Conservation (phyloP, 139 green algal genomes). For the Chlamydomonas sp. region DNA sequence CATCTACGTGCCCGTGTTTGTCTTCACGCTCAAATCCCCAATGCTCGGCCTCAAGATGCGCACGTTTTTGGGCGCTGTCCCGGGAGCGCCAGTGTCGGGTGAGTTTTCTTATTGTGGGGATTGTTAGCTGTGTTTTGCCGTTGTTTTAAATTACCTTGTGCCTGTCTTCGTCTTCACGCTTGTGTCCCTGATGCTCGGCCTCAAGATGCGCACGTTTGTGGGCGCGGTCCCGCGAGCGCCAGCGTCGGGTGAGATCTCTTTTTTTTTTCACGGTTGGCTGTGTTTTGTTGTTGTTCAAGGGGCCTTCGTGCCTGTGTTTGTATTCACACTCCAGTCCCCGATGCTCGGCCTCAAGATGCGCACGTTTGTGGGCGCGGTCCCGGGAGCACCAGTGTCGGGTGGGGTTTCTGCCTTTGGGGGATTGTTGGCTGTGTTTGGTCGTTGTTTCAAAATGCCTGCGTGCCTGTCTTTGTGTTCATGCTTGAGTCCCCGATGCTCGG, state of each 20-base stretch:
- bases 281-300: no score
- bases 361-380: not conserved
- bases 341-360: not conserved
- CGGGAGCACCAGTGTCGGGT: not conserved
- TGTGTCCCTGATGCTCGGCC: not conserved
- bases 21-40: not conserved
- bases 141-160: no score
- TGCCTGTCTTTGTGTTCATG: constrained; percentile 7
- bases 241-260: not conserved
- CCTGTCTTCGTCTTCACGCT: constrained; percentile 8
- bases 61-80: not conserved
- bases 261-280: no score
- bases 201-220: constrained; percentile 9
- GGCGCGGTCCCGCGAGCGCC: not conserved
- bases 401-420: no score
- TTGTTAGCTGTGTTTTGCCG: no score
- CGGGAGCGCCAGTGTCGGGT: not conserved
- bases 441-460: no score
- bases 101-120: no score
- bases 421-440: no score
- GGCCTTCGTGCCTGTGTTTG: constrained; percentile 1
- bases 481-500: not conserved
- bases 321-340: not conserved
- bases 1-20: constrained; percentile 1
- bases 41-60: not conserved